phyloP scores from a whole-genome alignment of 2,329 filamentous ascomycete genomes.

The Colletotrichum chrysophilum region DNA sequence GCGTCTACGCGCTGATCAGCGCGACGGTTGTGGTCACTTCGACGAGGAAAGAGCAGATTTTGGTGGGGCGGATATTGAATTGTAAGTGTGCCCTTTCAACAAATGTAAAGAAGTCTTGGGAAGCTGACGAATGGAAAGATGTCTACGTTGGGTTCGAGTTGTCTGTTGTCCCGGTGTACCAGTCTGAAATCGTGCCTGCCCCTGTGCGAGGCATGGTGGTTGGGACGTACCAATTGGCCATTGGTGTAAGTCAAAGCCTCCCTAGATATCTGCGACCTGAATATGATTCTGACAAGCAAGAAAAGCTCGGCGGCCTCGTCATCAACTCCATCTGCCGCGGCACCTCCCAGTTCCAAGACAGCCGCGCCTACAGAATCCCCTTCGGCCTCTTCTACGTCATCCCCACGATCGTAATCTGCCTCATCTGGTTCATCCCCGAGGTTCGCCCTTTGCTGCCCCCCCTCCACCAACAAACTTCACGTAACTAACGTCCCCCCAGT shows the following conservation, averaged over 20 bases:
- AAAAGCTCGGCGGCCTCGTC: slow-evolving; percentile 25
- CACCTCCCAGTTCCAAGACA: slow-evolving; percentile 30
- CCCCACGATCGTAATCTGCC: slow-evolving; percentile 29
- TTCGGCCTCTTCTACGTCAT: slow-evolving; percentile 39
- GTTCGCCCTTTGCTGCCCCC: background rate
- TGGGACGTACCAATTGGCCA: slow-evolving; percentile 37
- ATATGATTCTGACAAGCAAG: too few relatives aligned
- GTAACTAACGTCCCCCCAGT: slow-evolving; percentile 7
- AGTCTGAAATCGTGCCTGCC: slow-evolving; percentile 37
- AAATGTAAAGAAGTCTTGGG: background rate
- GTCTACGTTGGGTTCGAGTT: slow-evolving; percentile 45
- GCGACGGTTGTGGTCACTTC: slow-evolving; percentile 38
- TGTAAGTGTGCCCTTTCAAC: slow-evolving; percentile 1
- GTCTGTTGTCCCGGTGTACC: slow-evolving; percentile 39
- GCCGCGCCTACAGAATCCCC: slow-evolving; percentile 38
- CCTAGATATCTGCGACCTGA: too few relatives aligned
- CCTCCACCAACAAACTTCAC: background rate
- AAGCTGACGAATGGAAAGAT: slow-evolving; percentile 12
- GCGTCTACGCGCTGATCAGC: slow-evolving; percentile 35
- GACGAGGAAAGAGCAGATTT: slow-evolving; percentile 32
- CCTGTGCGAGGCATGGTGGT: slow-evolving; percentile 36
- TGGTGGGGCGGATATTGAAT: slow-evolving; percentile 39
- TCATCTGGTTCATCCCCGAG: slow-evolving; percentile 34
- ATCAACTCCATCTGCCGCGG: slow-evolving; percentile 33
- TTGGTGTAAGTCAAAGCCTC: slow-evolving; percentile 21